Conservation (phyloP, 2,329 filamentous ascomycete genomes). For the Aspergillus novoparasiticus region DNA sequence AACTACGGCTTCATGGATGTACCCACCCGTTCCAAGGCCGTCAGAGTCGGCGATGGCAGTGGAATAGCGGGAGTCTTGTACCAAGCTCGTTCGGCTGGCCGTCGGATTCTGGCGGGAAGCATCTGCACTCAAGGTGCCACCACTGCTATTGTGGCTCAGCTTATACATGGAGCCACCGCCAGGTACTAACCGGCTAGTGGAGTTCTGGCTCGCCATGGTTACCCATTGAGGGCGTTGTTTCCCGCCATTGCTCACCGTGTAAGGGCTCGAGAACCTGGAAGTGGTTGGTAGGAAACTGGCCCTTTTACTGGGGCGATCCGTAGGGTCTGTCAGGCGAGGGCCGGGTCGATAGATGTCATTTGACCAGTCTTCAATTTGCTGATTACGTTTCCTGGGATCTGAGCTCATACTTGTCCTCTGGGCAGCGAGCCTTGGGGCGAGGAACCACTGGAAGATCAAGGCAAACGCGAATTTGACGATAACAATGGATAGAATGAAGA, state of each 20-base stretch:
- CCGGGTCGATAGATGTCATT: constrained; percentile 96
- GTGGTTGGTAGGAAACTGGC: constrained; percentile 89
- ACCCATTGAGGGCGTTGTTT: constrained; percentile 65
- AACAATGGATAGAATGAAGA: constrained; percentile 90
- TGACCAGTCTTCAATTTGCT: constrained; percentile 96
- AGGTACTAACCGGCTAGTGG: constrained; percentile 71
- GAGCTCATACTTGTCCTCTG: constrained; percentile 80
- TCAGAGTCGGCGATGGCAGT: constrained; percentile 63
- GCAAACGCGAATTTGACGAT: constrained; percentile 84
- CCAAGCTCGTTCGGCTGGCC: constrained; percentile 59
- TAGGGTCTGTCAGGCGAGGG: constrained; percentile 75
- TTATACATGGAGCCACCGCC: constrained; percentile 67
- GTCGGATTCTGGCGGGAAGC: constrained; percentile 42
- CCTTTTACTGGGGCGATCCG: constrained; percentile 76
- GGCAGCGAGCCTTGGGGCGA: constrained; percentile 82
- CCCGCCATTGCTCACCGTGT: constrained; percentile 69
- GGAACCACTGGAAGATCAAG: constrained; percentile 93
- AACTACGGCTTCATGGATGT: constrained; percentile 93
- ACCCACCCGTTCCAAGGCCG: constrained; percentile 81
- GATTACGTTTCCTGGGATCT: constrained; percentile 79
- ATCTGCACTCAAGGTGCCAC: constrained; percentile 56
- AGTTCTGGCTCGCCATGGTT: constrained; percentile 91
- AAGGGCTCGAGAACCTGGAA: constrained; percentile 90
- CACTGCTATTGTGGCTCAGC: constrained; percentile 57
- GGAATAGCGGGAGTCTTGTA: constrained; percentile 60